These are phyloP conservation scores for Camelina neglecta DNA, from an alignment of 345 rosid species.

Conservation along the genomic window DNA sequence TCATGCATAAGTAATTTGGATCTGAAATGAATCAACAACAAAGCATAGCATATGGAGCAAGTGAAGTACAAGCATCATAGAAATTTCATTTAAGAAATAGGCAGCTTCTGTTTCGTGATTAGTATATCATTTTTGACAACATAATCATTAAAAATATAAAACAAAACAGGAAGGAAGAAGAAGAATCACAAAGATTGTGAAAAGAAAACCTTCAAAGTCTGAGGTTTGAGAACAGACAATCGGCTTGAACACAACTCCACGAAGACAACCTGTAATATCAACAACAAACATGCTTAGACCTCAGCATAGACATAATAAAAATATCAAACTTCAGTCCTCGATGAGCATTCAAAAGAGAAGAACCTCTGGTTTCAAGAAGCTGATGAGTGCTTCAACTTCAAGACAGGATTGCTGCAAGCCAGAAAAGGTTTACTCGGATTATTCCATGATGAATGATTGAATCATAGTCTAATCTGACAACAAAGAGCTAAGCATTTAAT, in stretches of 20 bases:
- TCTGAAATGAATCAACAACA: conserved; percentile 28
- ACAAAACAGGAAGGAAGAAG: conserved; percentile 28
- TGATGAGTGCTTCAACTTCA: conserved; percentile 79
- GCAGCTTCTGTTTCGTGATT: conserved; percentile 18
- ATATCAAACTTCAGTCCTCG: conserved; percentile 18
- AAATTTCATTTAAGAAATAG: not conserved
- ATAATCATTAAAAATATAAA: not conserved
- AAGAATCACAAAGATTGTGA: conserved; percentile 8
- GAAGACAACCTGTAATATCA: conserved; percentile 76
- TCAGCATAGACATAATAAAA: not conserved
- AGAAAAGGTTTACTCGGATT: not conserved
- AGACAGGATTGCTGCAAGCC: conserved; percentile 42
- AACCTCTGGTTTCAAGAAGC: conserved; percentile 91
- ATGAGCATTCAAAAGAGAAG: conserved; percentile 32
- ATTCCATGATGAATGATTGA: conserved; percentile 48
- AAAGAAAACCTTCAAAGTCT: conserved; percentile 70
- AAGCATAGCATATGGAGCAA: conserved; percentile 23
- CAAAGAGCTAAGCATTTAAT: not conserved
- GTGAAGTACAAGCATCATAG: conserved; percentile 17
- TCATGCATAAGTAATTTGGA: not conserved
- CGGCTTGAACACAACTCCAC: conserved; percentile 93
- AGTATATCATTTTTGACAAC: not conserved
- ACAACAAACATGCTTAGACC: conserved; percentile 9
- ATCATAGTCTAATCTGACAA: not conserved
- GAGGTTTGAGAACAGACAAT: conserved; percentile 73